These are phyloP conservation scores for Hericium coralloides DNA, from an alignment of 768 basidiomycete species.

Conservation along the genomic window DNA sequence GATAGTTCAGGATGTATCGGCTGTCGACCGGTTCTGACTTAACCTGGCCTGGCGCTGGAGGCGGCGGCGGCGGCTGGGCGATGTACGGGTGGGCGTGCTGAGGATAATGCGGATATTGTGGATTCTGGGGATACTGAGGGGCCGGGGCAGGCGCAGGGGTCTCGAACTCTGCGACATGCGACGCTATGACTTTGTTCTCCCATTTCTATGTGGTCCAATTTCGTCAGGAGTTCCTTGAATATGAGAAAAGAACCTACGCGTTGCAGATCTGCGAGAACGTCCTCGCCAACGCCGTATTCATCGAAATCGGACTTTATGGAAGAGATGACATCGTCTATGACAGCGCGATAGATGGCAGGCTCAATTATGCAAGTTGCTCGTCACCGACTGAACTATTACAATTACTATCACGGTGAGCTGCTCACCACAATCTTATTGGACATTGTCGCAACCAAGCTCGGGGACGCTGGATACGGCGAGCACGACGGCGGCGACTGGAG, in stretches of 20 bases:
- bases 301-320: constrained; percentile 92
- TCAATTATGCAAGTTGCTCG: constrained; percentile 47
- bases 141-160: constrained; percentile 35
- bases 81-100: constrained; percentile 14
- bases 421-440: constrained; percentile 99
- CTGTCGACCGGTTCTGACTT: constrained; percentile 69
- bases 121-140: constrained; percentile 38
- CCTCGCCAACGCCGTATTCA: constrained; percentile 87
- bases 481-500: constrained; percentile 22
- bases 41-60: constrained; percentile 36
- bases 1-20: constrained; percentile 57
- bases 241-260: constrained; percentile 48
- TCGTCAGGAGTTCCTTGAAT: constrained; percentile 2
- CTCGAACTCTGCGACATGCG: constrained; percentile 92
- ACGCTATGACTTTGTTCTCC: constrained; percentile 91
- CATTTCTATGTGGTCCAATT: constrained; percentile 61
- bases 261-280: constrained; percentile 82
- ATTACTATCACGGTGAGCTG: constrained; percentile 55
- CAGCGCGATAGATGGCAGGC: constrained; percentile 84
- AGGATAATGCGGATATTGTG: constrained; percentile 27
- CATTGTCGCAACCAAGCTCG: constrained; percentile 42
- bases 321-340: constrained; percentile 94
- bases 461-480: constrained; percentile 20
- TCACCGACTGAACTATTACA: constrained; percentile 45
- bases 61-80: constrained; percentile 23